Conservation (phyloP, 2,329 filamentous ascomycete genomes). For the Fusarium sp. region DNA sequence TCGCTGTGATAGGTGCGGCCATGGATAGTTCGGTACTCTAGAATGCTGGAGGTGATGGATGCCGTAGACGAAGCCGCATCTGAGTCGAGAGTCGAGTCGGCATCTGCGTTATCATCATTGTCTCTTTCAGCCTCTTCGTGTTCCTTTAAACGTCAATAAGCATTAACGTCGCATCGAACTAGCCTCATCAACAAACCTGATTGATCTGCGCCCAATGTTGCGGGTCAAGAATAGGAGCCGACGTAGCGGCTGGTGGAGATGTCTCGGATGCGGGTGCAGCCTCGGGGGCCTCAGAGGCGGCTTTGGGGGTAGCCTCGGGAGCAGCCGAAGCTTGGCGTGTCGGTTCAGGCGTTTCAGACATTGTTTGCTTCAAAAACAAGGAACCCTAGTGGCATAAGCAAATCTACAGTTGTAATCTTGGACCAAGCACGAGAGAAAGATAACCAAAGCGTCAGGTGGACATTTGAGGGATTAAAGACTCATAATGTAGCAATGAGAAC, state of each 20-base stretch:
- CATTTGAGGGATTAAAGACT: conserved; percentile 1
- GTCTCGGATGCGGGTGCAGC: not conserved
- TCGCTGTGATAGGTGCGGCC: conserved; percentile 45
- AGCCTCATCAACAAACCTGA: conserved; percentile 18
- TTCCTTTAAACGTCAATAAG: not conserved
- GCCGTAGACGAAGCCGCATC: conserved; percentile 38
- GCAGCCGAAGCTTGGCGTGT: not conserved
- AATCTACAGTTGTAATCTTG: not conserved
- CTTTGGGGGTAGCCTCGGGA: not conserved
- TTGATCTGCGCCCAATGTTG: conserved; percentile 40
- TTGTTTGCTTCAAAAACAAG: not conserved
- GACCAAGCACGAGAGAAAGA: not conserved
- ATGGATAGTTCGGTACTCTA: conserved; percentile 41
- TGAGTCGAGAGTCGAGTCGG: conserved; percentile 8
- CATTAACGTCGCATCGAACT: not conserved
- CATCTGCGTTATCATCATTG: not conserved
- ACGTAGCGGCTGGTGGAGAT: not conserved
- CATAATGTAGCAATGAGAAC: not conserved
- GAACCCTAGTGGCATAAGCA: not conserved
- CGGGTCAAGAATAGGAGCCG: conserved; percentile 29
- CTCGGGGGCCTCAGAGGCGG: not conserved
- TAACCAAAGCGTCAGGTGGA: not conserved
- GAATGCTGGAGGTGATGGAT: conserved; percentile 41
- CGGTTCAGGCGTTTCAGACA: not conserved
- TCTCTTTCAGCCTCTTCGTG: not conserved